These are phyloP conservation scores for Solanum medicagineum DNA, from an alignment of 257 asterid genomes.

Conservation along the genomic window DNA sequence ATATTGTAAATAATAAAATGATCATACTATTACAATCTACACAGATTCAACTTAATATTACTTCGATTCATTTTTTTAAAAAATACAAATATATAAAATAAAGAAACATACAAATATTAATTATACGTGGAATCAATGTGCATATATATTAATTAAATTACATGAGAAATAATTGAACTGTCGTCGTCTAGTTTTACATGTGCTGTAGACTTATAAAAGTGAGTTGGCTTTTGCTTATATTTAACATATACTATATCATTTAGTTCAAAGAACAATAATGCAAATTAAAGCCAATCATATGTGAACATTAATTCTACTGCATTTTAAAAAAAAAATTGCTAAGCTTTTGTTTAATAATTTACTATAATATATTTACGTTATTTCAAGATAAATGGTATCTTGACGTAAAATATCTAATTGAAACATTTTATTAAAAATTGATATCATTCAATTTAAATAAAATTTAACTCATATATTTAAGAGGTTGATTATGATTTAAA, in stretches of 20 bases:
- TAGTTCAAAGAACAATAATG: not conserved
- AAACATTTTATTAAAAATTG: not conserved
- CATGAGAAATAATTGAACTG: not conserved
- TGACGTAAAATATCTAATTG: not conserved
- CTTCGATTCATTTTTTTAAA: too few species aligned
- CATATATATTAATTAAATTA: not conserved
- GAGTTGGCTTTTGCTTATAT: not conserved
- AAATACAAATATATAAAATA: not conserved
- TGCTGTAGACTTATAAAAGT: not conserved
- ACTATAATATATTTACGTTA: not conserved
- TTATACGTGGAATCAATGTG: not conserved
- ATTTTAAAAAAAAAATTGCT: not conserved
- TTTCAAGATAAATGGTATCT: not conserved
- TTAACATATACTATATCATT: not conserved
- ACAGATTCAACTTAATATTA: too few species aligned
- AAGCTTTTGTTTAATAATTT: not conserved
- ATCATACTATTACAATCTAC: not conserved
- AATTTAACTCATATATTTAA: not conserved
- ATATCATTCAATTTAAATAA: not conserved
- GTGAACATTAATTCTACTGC: not conserved
- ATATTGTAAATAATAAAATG: not conserved
- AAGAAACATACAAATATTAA: not conserved
- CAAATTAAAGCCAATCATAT: not conserved
- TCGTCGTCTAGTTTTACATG: not conserved
- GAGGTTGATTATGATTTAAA: not conserved